Conservation (phyloP, 2,329 filamentous ascomycete genomes). For the Dothideomycetes sp. region DNA sequence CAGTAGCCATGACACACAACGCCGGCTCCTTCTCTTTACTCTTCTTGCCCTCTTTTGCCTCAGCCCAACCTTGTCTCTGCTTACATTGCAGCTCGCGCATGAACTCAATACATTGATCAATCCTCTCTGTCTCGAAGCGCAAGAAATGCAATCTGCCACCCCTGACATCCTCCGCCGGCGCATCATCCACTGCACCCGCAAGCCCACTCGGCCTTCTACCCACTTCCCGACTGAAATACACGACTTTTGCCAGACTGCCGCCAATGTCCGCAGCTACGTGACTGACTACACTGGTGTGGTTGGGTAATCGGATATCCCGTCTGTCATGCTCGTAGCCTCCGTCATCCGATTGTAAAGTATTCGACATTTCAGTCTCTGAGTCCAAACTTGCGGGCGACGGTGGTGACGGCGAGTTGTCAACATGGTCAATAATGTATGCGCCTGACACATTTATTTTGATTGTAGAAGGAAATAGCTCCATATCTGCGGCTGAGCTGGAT, state of each 20-base stretch:
- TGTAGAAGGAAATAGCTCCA: slow-evolving; percentile 47
- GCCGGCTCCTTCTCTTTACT: slow-evolving; percentile 30
- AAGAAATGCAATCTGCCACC: slow-evolving; percentile 91
- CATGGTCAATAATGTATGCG: slow-evolving; percentile 89
- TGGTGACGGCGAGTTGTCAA: slow-evolving; percentile 27
- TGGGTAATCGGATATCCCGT: slow-evolving; percentile 89
- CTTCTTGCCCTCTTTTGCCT: slow-evolving; percentile 9
- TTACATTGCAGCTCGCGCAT: slow-evolving; percentile 78
- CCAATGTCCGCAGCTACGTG: slow-evolving; percentile 98
- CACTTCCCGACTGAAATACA: slow-evolving; percentile 84
- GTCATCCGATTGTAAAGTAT: slow-evolving; percentile 17
- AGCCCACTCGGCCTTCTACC: slow-evolving; percentile 14
- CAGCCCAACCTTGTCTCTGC: slow-evolving; percentile 34
- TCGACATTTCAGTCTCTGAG: slow-evolving; percentile 12
- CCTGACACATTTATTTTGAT: slow-evolving; percentile 95
- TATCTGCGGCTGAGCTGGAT: slow-evolving; percentile 27
- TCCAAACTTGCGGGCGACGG: slow-evolving; percentile 22
- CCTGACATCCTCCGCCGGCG: slow-evolving; percentile 57
- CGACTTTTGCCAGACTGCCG: slow-evolving; percentile 87
- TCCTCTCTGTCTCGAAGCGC: slow-evolving; percentile 89
- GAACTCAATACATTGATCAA: slow-evolving; percentile 87
- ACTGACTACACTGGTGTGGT: slow-evolving; percentile 89
- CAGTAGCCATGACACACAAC: slow-evolving; percentile 88
- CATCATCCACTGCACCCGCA: background rate
- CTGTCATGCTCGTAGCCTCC: slow-evolving; percentile 60